Percentiles rank a stretch among this genome's conserved stretches.
phyloP scores from a whole-genome alignment of 2,329 filamentous ascomycete species.

The Immersiporthe knoxdaviesiana region DNA sequence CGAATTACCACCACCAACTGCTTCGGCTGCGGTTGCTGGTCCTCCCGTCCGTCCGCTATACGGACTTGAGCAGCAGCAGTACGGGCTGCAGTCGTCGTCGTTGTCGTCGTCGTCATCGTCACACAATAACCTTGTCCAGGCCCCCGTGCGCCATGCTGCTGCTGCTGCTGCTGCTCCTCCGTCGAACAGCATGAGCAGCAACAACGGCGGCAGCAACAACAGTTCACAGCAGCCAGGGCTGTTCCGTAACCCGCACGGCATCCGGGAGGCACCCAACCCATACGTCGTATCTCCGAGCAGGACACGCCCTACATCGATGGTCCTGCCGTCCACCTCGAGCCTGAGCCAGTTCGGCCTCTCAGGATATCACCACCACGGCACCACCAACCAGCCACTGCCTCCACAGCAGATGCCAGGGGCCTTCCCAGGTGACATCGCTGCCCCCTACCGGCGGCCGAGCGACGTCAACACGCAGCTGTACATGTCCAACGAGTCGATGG shows the following conservation, averaged over 20 bases:
- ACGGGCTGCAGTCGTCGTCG: slow-evolving; percentile 5
- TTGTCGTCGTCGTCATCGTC: slow-evolving; percentile 4
- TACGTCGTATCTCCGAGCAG: slow-evolving; percentile 14
- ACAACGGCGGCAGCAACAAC: not conserved
- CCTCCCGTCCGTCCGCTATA: slow-evolving; percentile 15
- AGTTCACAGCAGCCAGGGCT: slow-evolving; percentile 19
- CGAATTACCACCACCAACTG: not conserved
- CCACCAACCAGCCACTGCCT: not conserved
- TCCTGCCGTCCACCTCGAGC: slow-evolving; percentile 9
- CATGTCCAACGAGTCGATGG: slow-evolving; percentile 22
- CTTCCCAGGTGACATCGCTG: slow-evolving; percentile 21
- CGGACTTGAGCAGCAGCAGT: slow-evolving; percentile 22
- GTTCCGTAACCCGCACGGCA: slow-evolving; percentile 28
- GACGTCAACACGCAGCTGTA: slow-evolving; percentile 24
- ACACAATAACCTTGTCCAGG: slow-evolving; percentile 15
- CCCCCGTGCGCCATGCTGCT: slow-evolving; percentile 9
- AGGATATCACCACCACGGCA: slow-evolving; percentile 3
- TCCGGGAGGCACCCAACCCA: slow-evolving; percentile 23
- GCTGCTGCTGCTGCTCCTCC: not conserved
- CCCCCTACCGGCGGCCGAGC: slow-evolving; percentile 28
- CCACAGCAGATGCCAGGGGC: slow-evolving; percentile 26
- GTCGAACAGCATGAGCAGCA: not conserved
- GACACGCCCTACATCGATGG: slow-evolving; percentile 15
- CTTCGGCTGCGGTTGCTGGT: not conserved
- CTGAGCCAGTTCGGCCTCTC: not conserved